Conservation (phyloP, 2,329 filamentous ascomycete species). For the Verticillium klebahnii region DNA sequence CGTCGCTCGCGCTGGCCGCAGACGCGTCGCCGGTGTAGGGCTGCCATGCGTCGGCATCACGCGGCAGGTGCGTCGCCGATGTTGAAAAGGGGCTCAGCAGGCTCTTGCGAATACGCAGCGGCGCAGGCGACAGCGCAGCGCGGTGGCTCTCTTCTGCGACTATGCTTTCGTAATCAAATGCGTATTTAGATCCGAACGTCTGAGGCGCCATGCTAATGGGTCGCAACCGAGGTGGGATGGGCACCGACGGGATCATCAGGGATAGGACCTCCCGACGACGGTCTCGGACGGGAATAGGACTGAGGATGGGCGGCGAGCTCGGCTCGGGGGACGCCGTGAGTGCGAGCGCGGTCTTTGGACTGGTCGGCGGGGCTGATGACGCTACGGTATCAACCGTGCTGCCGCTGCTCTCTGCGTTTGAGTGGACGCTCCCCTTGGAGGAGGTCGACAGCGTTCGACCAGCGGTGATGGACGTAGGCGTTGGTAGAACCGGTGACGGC, state of each 20-base stretch:
- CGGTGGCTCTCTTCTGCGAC: constrained; percentile 11
- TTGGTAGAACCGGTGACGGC: neutral
- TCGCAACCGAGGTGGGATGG: constrained; percentile 3
- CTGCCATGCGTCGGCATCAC: neutral
- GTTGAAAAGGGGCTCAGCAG: neutral
- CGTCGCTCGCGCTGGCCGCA: constrained; percentile 29
- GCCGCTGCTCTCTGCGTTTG: constrained; percentile 20
- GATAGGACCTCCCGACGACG: constrained; percentile 22
- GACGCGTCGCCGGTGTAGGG: constrained; percentile 29
- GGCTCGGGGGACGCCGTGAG: constrained; percentile 3
- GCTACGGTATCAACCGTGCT: constrained; percentile 19
- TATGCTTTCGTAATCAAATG: constrained; percentile 19
- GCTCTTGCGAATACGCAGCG: constrained; percentile 16
- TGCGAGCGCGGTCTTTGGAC: constrained; percentile 12
- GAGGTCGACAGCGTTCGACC: constrained; percentile 5
- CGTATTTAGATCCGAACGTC: constrained; percentile 13
- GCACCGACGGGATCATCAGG: constrained; percentile 10
- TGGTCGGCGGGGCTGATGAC: constrained; percentile 19
- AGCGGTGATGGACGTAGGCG: neutral
- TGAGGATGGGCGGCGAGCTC: constrained; percentile 5
- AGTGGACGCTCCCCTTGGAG: constrained; percentile 13
- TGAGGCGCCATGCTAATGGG: constrained; percentile 22
- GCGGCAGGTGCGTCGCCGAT: neutral
- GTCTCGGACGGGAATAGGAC: constrained; percentile 18
- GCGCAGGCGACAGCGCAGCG: constrained; percentile 8